A percentile compares a stretch with the other conserved stretches of the same genome.
Conservation (phyloP, 257 asterid genomes). For the Osmanthus fragrans region DNA sequence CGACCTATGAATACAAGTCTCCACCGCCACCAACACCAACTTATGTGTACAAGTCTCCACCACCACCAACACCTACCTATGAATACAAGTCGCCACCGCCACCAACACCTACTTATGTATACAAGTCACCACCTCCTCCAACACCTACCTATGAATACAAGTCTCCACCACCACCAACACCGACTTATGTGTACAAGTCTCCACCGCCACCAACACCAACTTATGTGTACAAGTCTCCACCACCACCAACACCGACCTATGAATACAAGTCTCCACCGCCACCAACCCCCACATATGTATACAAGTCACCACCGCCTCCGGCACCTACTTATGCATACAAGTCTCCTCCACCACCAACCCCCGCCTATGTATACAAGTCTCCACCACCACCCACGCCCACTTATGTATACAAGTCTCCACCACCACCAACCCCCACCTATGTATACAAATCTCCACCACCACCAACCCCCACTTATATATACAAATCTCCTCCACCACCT, state of each 20-base stretch:
- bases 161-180: constrained; percentile 15
- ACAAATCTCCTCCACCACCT: background rate
- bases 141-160: constrained; percentile 1
- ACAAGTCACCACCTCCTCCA: background rate
- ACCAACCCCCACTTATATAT: background rate
- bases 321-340: background rate
- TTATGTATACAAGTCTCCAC: background rate
- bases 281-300: background rate
- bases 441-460: constrained; percentile 10
- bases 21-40: background rate
- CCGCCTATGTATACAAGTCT: background rate
- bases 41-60: constrained; percentile 4
- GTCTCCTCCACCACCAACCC: background rate
- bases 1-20: background rate
- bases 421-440: background rate
- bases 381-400: background rate
- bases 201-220: constrained; percentile 14
- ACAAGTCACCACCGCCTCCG: constrained; percentile 9
- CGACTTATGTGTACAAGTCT: background rate
- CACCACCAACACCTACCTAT: constrained; percentile 2
- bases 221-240: constrained; percentile 16
- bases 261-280: constrained; percentile 13
- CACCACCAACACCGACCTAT: constrained; percentile 20
- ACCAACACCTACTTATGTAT: background rate
- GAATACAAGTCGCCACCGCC: constrained; percentile 21